Conservation (phyloP, 169 alveolate species). For the Cardiosporidium cionae region DNA sequence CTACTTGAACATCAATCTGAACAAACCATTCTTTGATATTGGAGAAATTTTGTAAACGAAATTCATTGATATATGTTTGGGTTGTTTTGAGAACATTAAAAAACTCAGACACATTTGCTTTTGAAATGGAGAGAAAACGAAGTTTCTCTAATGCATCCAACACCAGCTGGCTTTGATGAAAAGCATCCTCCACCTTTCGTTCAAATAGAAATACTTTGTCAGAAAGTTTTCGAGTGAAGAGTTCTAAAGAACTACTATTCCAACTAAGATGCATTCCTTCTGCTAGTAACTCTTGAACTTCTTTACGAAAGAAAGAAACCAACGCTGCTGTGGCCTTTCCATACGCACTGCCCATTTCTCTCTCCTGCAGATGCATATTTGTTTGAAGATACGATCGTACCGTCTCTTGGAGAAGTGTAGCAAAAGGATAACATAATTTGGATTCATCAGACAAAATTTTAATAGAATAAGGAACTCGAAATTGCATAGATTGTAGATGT, state of each 20-base stretch:
- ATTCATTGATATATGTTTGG: conserved; percentile 42
- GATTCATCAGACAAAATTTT: conserved; percentile 82
- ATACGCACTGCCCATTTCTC: neutral
- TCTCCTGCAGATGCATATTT: neutral
- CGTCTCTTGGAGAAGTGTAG: conserved; percentile 37
- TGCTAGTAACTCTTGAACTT: conserved; percentile 28
- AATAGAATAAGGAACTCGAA: conserved; percentile 74
- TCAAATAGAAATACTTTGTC: conserved; percentile 19
- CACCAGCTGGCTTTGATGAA: conserved; percentile 1
- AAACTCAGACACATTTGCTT: neutral
- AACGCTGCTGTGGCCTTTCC: conserved; percentile 9
- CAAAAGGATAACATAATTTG: conserved; percentile 67
- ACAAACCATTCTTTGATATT: conserved; percentile 35
- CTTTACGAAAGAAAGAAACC: conserved; percentile 44
- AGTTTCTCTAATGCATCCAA: neutral
- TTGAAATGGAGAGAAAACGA: neutral
- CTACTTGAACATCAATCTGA: conserved; percentile 22
- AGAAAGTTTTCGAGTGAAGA: conserved; percentile 15
- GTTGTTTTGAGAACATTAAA: conserved; percentile 23
- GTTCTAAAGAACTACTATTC: conserved; percentile 28
- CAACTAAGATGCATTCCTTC: conserved; percentile 26
- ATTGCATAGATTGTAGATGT: conserved; percentile 57
- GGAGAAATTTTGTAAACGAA: conserved; percentile 37
- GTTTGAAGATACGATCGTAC: conserved; percentile 40
- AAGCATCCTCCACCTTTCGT: conserved; percentile 18